Percentiles rank a stretch among this genome's conserved stretches.
phyloP scores from a whole-genome alignment of 1,139 yeast species.

The Candida dubliniensis region DNA sequence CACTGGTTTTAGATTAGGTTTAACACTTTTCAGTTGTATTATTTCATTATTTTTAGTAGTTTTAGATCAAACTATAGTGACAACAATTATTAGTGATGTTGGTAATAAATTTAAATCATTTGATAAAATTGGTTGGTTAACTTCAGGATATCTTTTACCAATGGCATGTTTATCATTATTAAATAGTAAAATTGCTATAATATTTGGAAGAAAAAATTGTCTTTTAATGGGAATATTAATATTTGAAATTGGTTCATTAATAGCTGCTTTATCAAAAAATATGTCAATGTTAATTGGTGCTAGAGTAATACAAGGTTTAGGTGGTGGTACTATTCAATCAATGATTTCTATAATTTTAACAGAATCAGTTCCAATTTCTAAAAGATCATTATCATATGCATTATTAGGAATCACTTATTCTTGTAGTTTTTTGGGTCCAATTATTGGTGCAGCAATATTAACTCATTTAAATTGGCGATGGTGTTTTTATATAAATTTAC shows the following conservation, averaged over 20 bases:
- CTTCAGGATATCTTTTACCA: conserved; percentile 57
- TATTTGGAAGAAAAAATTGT: conserved; percentile 59
- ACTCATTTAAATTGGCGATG: conserved; percentile 71
- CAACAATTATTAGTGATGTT: conserved; percentile 55
- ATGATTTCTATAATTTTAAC: conserved; percentile 58
- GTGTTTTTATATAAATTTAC: conserved; percentile 73
- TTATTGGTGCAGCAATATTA: conserved; percentile 62
- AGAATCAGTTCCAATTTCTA: conserved; percentile 58
- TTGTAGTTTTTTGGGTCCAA: conserved; percentile 56
- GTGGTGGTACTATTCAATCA: conserved; percentile 71
- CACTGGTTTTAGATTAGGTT: conserved; percentile 37
- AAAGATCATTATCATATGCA: conserved; percentile 52
- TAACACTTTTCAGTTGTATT: conserved; percentile 48
- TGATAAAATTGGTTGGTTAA: conserved; percentile 45
- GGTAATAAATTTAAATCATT: conserved; percentile 53
- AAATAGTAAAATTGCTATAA: conserved; percentile 61
- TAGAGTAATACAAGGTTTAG: conserved; percentile 67
- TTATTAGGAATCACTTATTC: conserved; percentile 54
- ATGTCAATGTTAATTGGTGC: conserved; percentile 69
- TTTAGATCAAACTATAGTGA: conserved; percentile 64
- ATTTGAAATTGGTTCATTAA: conserved; percentile 62
- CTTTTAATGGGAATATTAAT: conserved; percentile 49
- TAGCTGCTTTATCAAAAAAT: conserved; percentile 54
- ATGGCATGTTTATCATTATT: conserved; percentile 56
- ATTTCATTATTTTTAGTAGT: conserved; percentile 59